Evolutionary conservation across 306 rosid genomes (phyloP).

Genomic region (Dryas drummondii): DNA sequence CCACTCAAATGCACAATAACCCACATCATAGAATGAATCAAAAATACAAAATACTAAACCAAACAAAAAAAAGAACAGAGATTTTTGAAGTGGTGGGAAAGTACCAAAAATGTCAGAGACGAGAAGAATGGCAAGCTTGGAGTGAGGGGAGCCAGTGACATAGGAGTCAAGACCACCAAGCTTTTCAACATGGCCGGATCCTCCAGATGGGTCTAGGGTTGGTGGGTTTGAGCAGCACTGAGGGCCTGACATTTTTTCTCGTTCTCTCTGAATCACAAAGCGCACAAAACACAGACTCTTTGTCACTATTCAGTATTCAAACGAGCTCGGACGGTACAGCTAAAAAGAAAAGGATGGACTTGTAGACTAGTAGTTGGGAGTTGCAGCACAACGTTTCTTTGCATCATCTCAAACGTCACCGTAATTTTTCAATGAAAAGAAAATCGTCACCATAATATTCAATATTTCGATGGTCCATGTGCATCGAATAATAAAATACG

Average conservation of each 20-base stretch:
- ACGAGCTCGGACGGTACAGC: too few relatives aligned
- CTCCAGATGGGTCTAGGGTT: constrained; percentile 40
- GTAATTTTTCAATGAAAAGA: not conserved
- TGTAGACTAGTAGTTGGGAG: too few relatives aligned
- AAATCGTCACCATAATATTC: too few relatives aligned
- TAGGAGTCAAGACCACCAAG: constrained; percentile 42
- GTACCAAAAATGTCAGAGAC: constrained; percentile 53
- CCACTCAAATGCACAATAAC: not conserved
- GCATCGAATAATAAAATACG: too few relatives aligned
- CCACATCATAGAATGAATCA: not conserved
- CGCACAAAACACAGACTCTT: not conserved
- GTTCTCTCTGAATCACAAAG: not conserved
- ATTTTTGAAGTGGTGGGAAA: not conserved
- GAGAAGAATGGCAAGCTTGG: constrained; percentile 54
- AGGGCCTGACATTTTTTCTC: constrained; percentile 50
- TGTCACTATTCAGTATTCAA: too few relatives aligned
- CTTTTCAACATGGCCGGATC: constrained; percentile 54
- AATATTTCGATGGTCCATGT: too few relatives aligned
- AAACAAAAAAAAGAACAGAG: not conserved
- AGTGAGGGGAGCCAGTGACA: constrained; percentile 47
- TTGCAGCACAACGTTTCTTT: not conserved
- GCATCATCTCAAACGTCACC: constrained; percentile 3
- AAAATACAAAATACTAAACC: not conserved
- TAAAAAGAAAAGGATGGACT: too few relatives aligned
- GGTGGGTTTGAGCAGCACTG: constrained; percentile 73